Conservation (phyloP, 768 basidiomycete species). For the Lyophyllum decastes region DNA sequence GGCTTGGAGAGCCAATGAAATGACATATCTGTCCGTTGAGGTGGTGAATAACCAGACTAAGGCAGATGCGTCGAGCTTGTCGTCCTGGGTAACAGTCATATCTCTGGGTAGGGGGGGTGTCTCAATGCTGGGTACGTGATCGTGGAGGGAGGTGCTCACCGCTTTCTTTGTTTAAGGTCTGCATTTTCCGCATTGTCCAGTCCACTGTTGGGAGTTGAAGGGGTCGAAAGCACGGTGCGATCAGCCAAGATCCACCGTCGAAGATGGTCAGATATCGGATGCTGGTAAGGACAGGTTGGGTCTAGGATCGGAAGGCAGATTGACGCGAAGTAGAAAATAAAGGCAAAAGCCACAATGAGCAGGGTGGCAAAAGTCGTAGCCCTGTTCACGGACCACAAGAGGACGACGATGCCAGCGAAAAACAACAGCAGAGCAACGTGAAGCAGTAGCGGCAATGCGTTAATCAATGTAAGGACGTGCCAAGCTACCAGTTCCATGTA, state of each 20-base stretch:
- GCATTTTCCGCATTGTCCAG: background rate
- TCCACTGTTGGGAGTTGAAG: background rate
- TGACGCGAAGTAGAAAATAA: slow-evolving; percentile 37
- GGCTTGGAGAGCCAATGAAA: slow-evolving; percentile 32
- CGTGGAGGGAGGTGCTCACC: background rate
- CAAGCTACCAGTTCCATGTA: slow-evolving; percentile 37
- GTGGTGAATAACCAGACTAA: slow-evolving; percentile 39
- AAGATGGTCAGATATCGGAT: slow-evolving; percentile 38
- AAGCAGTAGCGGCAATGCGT: slow-evolving; percentile 38
- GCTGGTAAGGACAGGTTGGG: slow-evolving; percentile 42
- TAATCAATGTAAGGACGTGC: slow-evolving; percentile 41
- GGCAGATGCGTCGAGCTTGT: slow-evolving; percentile 37
- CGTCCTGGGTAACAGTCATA: slow-evolving; percentile 18
- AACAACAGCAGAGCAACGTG: slow-evolving; percentile 42
- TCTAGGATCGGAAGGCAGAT: slow-evolving; percentile 40
- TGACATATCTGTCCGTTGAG: slow-evolving; percentile 32
- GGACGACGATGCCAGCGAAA: slow-evolving; percentile 40
- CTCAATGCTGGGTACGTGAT: background rate
- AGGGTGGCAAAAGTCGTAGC: slow-evolving; percentile 34
- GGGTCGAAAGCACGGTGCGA: background rate
- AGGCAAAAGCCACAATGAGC: slow-evolving; percentile 35
- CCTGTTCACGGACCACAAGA: slow-evolving; percentile 39
- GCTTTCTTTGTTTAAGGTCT: background rate
- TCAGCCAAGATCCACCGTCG: slow-evolving; percentile 15
- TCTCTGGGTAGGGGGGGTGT: background rate